Evolutionary conservation across 345 rosid genomes (phyloP).

Genomic region (Cardiospermum halicacabum): DNA sequence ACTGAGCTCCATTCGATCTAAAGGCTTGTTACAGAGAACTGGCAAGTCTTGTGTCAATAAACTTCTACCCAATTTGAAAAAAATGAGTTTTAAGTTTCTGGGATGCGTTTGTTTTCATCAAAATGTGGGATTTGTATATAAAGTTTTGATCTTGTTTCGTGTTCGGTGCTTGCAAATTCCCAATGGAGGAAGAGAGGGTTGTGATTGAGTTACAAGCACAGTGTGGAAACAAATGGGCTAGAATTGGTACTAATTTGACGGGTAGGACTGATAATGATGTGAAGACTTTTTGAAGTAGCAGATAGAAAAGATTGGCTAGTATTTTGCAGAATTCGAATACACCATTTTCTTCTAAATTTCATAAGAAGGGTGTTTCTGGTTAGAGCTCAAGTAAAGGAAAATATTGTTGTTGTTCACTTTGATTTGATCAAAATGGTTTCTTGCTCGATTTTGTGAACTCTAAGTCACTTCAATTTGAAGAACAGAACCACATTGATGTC

Average conservation of each 20-base stretch:
- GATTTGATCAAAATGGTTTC: conserved; percentile 22
- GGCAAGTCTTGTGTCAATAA: conserved; percentile 95
- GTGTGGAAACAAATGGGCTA: conserved; percentile 94
- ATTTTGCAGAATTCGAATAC: conserved; percentile 47
- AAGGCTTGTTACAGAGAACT: conserved; percentile 78
- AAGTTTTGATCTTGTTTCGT: not conserved
- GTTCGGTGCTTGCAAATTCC: conserved; percentile 66
- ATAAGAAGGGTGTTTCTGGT: conserved; percentile 17
- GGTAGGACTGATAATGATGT: conserved; percentile 95
- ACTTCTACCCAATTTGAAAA: conserved; percentile 86
- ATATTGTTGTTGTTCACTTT: conserved; percentile 28
- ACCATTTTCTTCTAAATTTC: conserved; percentile 36
- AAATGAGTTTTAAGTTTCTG: conserved; percentile 40
- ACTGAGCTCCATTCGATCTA: conserved; percentile 99
- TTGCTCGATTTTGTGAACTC: conserved; percentile 34
- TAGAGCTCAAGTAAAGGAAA: conserved; percentile 33
- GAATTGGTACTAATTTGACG: conserved; percentile 69
- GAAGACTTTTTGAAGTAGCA: conserved; percentile 94
- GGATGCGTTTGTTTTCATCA: not conserved
- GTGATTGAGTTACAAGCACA: conserved; percentile 85
- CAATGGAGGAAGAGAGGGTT: conserved; percentile 76
- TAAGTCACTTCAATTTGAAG: conserved; percentile 26
- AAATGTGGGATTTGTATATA: not conserved
- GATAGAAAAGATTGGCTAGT: conserved; percentile 80
- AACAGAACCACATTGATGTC: conserved; percentile 22